These are phyloP conservation scores for Eleusine indica DNA, from an alignment of 176 grass and related monocot genomes.

Conservation along the genomic window DNA sequence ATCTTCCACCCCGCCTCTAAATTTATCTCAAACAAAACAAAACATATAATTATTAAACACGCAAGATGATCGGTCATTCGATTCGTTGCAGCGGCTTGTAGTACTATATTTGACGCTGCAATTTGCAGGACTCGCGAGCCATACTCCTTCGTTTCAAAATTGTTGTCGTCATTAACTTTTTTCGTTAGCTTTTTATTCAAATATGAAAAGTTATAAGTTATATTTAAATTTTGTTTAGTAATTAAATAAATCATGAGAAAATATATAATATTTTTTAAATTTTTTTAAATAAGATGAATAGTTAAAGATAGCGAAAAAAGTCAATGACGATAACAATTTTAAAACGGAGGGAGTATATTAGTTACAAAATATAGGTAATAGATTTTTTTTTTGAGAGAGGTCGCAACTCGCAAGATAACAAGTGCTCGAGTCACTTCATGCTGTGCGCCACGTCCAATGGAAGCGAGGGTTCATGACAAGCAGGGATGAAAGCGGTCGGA, in stretches of 20 bases:
- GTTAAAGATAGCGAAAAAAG: too few relatives aligned
- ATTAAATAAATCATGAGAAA: too few relatives aligned
- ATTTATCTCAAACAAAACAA: background rate
- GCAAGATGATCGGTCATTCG: background rate
- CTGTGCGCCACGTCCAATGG: conserved; percentile 25
- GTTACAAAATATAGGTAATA: too few relatives aligned
- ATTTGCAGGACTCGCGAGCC: background rate
- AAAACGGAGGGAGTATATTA: background rate
- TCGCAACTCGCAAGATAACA: conserved; percentile 15
- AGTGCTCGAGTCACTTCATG: conserved; percentile 31
- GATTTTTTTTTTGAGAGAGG: background rate
- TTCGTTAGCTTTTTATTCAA: too few relatives aligned
- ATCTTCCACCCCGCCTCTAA: conserved; percentile 54
- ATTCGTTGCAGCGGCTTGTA: background rate
- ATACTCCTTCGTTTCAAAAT: background rate
- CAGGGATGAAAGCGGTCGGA: too few relatives aligned
- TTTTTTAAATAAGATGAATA: too few relatives aligned
- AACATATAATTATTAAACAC: background rate
- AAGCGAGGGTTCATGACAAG: conserved; percentile 7
- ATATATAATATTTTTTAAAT: too few relatives aligned
- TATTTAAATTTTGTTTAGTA: too few relatives aligned
- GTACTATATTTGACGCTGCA: background rate
- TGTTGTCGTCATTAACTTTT: too few relatives aligned
- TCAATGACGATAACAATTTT: too few relatives aligned
- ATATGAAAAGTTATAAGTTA: too few relatives aligned